Evolutionary conservation across 2,329 filamentous ascomycete species (phyloP).

Genomic region (Fusarium burgessii): DNA sequence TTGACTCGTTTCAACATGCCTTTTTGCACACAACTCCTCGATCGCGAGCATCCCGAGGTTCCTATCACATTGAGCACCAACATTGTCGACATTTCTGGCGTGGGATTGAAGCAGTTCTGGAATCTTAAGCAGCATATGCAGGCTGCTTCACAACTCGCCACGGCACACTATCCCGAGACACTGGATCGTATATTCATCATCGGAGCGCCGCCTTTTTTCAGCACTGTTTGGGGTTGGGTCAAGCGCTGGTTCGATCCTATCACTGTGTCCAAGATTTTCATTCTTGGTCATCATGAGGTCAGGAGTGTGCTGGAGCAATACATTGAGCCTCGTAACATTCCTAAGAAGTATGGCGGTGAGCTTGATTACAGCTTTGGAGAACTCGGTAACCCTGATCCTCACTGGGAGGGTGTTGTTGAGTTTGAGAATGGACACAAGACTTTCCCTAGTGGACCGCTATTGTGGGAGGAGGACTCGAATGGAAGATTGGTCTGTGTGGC

Average conservation of each 20-base stretch:
- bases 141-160: slow-evolving; percentile 86
- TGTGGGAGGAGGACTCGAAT: slow-evolving; percentile 64
- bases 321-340: slow-evolving; percentile 85
- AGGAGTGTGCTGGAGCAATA: slow-evolving; percentile 81
- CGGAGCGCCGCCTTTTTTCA: slow-evolving; percentile 90
- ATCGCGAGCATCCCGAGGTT: slow-evolving; percentile 79
- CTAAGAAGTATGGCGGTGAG: slow-evolving; percentile 88
- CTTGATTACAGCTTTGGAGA: slow-evolving; percentile 86
- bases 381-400: slow-evolving; percentile 77
- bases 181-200: slow-evolving; percentile 78
- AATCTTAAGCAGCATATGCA: slow-evolving; percentile 95
- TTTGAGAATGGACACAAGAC: slow-evolving; percentile 66
- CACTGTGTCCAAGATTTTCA: slow-evolving; percentile 96
- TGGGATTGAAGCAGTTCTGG: slow-evolving; percentile 95
- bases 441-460: slow-evolving; percentile 68
- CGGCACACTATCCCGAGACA: slow-evolving; percentile 95
- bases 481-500: slow-evolving; percentile 66
- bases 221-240: slow-evolving; percentile 93
- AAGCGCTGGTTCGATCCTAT: slow-evolving; percentile 96
- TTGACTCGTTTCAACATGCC: slow-evolving; percentile 89
- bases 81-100: slow-evolving; percentile 91
- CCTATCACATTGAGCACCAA: slow-evolving; percentile 94
- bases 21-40: slow-evolving; percentile 79
- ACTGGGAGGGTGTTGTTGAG: slow-evolving; percentile 60
- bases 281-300: slow-evolving; percentile 80